A percentile compares a stretch with the other conserved stretches of the same genome.
phyloP scores from a whole-genome alignment of 306 rosid species.

The Vachellia pachyceras region DNA sequence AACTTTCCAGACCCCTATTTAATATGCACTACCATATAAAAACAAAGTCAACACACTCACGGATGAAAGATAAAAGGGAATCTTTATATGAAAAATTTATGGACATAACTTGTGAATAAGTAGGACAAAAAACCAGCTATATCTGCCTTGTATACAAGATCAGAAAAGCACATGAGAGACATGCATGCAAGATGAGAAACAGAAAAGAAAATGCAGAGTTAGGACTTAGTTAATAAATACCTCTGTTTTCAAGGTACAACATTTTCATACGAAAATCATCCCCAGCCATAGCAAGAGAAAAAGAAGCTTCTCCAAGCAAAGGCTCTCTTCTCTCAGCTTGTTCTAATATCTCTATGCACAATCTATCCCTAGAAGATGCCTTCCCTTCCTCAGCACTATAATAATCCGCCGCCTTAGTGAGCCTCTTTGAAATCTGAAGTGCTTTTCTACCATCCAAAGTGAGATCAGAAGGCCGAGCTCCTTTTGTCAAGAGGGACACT shows the following conservation, averaged over 20 bases:
- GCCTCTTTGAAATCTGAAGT: constrained; percentile 65
- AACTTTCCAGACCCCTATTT: too few relatives aligned
- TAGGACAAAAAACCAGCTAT: too few relatives aligned
- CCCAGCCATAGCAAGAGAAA: constrained; percentile 73
- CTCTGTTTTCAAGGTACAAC: constrained; percentile 81
- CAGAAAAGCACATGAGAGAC: neutral
- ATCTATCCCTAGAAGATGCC: constrained; percentile 47
- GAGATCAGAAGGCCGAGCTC: constrained; percentile 67
- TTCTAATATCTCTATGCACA: constrained; percentile 75
- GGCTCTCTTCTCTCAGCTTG: constrained; percentile 81
- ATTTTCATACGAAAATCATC: constrained; percentile 68
- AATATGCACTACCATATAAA: too few relatives aligned
- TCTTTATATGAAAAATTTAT: too few relatives aligned
- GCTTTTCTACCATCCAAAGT: constrained; percentile 72
- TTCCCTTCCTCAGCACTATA: constrained; percentile 55
- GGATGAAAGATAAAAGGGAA: too few relatives aligned
- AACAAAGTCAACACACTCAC: too few relatives aligned
- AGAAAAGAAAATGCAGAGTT: neutral
- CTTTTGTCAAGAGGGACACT: constrained; percentile 72
- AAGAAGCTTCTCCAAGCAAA: constrained; percentile 67
- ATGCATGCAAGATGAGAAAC: neutral
- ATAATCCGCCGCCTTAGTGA: constrained; percentile 55
- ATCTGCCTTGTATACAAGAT: too few relatives aligned
- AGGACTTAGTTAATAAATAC: constrained; percentile 35
- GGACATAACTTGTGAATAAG: too few relatives aligned